Conservation (phyloP, 768 basidiomycete genomes). For the Boletus pseudopeckii region DNA sequence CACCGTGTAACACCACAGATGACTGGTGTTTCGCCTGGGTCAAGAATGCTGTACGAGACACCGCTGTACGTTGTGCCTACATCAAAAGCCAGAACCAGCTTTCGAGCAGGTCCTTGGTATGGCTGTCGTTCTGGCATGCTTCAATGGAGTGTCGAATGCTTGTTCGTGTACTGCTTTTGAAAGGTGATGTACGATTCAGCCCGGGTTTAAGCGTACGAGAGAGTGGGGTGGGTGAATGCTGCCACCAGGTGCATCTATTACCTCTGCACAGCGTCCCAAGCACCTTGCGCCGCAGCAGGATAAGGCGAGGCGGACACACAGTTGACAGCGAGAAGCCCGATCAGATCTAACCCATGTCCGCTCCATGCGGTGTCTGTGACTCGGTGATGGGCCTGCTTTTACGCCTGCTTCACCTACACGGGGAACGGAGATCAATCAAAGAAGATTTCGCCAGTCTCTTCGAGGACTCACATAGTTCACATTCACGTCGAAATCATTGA, state of each 20-base stretch:
- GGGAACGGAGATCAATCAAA: neutral
- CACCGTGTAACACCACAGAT: slow-evolving; percentile 25
- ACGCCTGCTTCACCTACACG: neutral
- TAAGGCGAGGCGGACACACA: slow-evolving; percentile 11
- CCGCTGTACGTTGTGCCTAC: slow-evolving; percentile 52
- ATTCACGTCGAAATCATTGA: neutral
- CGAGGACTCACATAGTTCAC: neutral
- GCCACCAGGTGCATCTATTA: neutral
- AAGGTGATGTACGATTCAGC: neutral
- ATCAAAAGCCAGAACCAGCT: slow-evolving; percentile 50
- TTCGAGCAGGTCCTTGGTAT: slow-evolving; percentile 39
- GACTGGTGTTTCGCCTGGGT: slow-evolving; percentile 28
- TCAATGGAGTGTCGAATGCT: neutral
- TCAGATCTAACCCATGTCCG: slow-evolving; percentile 6
- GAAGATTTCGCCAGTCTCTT: neutral
- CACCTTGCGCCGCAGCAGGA: slow-evolving; percentile 9
- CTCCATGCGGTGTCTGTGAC: slow-evolving; percentile 7
- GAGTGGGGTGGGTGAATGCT: neutral
- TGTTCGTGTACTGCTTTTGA: neutral
- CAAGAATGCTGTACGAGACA: slow-evolving; percentile 40
- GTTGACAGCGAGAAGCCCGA: slow-evolving; percentile 1
- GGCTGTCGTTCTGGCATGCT: slow-evolving; percentile 32
- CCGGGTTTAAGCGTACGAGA: neutral
- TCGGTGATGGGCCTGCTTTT: neutral
- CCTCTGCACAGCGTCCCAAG: neutral